Percentiles rank a stretch among this genome's conserved stretches.
phyloP scores from a whole-genome alignment of 257 asterid species.

The Salvia miltiorrhiza region DNA sequence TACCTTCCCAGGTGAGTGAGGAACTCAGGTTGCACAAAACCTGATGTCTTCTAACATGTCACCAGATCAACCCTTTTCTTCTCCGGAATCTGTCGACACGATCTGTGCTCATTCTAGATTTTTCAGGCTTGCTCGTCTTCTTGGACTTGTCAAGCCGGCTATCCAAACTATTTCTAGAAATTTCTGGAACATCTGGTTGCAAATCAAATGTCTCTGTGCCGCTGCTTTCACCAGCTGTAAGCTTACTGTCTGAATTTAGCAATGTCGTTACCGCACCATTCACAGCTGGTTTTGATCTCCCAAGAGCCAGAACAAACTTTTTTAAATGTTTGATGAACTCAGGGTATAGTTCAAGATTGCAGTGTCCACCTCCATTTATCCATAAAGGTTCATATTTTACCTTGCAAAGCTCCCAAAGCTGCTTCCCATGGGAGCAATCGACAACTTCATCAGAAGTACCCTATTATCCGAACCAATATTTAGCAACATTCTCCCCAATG shows the following conservation, averaged over 20 bases:
- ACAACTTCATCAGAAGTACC: constrained; percentile 96
- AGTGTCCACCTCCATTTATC: constrained; percentile 91
- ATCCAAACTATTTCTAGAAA: constrained; percentile 89
- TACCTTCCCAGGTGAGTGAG: constrained; percentile 28
- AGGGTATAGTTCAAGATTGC: constrained; percentile 92
- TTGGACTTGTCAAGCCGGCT: constrained; percentile 90
- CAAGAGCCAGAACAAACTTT: constrained; percentile 71
- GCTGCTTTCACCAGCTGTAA: constrained; percentile 44
- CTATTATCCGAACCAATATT: constrained; percentile 31
- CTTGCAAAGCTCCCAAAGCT: constrained; percentile 84
- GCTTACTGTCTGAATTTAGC: constrained; percentile 35
- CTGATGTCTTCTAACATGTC: constrained; percentile 12
- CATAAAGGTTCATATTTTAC: constrained; percentile 85
- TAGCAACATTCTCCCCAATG: constrained; percentile 15
- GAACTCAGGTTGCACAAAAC: constrained; percentile 17
- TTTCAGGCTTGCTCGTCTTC: constrained; percentile 75
- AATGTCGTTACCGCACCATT: constrained; percentile 46
- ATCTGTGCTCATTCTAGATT: constrained; percentile 89
- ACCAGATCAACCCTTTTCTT: constrained; percentile 84
- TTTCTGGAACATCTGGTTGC: constrained; percentile 64
- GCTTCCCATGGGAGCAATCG: constrained; percentile 89
- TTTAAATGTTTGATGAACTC: constrained; percentile 86
- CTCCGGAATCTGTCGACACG: constrained; percentile 83
- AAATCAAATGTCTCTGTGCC: constrained; percentile 42
- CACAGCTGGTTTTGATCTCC: constrained; percentile 56